Evolutionary conservation across 73 alveolate genomes (phyloP).

Genomic region (Blepharisma stoltei): DNA sequence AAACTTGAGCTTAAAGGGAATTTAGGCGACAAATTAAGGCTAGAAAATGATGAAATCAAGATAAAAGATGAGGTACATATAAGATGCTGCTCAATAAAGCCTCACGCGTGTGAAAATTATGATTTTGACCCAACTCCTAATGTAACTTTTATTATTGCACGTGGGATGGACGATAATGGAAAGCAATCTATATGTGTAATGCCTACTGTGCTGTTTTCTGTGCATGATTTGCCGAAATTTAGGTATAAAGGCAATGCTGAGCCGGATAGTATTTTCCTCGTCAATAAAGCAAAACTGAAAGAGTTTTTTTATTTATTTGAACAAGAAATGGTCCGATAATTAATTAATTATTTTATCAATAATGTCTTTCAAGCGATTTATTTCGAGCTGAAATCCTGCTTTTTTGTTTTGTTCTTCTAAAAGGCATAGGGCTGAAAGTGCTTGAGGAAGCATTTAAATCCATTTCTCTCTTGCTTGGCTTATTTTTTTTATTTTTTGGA

Average conservation of each 20-base stretch:
- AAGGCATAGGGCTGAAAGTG: no score
- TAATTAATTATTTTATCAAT: no score
- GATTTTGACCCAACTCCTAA: not conserved
- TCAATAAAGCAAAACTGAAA: no score
- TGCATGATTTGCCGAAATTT: not conserved
- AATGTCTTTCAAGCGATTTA: no score
- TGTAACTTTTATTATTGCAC: not conserved
- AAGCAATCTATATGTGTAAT: not conserved
- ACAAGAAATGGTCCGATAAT: no score
- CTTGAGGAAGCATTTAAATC: no score
- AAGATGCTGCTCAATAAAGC: not conserved
- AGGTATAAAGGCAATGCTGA: not conserved
- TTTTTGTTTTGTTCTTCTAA: no score
- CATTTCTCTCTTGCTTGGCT: no score
- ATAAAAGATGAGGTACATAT: not conserved
- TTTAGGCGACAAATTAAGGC: not conserved
- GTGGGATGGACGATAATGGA: constrained; percentile 10
- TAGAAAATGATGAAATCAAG: not conserved
- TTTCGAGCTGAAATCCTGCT: no score
- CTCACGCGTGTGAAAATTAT: constrained; percentile 26
- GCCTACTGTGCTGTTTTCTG: constrained; percentile 18
- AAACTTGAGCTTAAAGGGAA: not conserved
- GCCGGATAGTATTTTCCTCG: no score
- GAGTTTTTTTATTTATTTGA: no score
- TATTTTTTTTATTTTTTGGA: no score